Percentiles rank a stretch among this genome's conserved stretches.
phyloP scores from a whole-genome alignment of 768 basidiomycete species.

The Amyloporia xantha region DNA sequence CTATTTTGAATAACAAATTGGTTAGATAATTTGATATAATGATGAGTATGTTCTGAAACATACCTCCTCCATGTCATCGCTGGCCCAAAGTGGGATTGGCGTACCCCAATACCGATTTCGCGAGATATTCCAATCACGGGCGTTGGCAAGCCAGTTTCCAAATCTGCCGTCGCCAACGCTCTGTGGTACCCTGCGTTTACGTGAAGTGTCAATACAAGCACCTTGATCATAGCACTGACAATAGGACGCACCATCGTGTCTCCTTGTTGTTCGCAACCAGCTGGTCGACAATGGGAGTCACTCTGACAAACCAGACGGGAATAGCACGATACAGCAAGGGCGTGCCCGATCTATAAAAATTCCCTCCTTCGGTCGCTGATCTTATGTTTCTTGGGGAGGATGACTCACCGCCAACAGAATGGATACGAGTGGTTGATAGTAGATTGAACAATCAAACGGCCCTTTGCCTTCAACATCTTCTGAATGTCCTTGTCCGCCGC shows the following conservation, averaged over 20 bases:
- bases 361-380: background rate
- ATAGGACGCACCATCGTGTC: conserved; percentile 68
- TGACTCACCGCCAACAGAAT: conserved; percentile 85
- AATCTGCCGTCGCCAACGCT: conserved; percentile 87
- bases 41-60: background rate
- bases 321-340: conserved; percentile 95
- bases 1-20: conserved; percentile 30
- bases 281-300: conserved; percentile 76
- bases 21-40: background rate
- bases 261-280: conserved; percentile 86
- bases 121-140: conserved; percentile 99
- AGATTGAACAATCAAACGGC: conserved; percentile 81
- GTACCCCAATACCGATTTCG: conserved; percentile 99
- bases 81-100: conserved; percentile 93
- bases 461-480: conserved; percentile 81
- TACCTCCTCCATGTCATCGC: conserved; percentile 89
- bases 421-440: conserved; percentile 90
- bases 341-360: conserved; percentile 67
- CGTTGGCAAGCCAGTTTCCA: conserved; percentile 95
- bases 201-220: background rate
- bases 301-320: conserved; percentile 93
- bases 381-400: background rate
- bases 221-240: background rate
- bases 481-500: conserved; percentile 93
- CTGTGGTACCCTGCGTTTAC: conserved; percentile 72